Evolutionary conservation across 2,329 filamentous ascomycete species (phyloP).

Genomic region (Leptographium lundbergii): DNA sequence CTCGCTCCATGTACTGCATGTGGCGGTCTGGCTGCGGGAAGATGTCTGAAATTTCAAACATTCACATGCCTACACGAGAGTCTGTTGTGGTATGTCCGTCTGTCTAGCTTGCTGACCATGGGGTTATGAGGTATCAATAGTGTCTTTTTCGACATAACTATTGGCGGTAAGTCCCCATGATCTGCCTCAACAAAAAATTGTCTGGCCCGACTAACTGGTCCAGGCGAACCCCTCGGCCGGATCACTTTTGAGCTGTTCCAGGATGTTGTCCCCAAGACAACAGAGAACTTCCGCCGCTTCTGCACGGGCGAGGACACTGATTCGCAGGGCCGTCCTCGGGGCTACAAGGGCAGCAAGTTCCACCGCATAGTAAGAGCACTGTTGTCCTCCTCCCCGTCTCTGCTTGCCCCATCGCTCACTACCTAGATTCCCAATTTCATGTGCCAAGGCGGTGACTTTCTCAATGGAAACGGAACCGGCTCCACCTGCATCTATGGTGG

Average conservation of each 20-base stretch:
- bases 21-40: background rate
- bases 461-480: slow-evolving; percentile 80
- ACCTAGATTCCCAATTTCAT: slow-evolving; percentile 84
- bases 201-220: background rate
- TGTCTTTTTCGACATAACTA: slow-evolving; percentile 33
- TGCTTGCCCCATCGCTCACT: background rate
- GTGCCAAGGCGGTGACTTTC: slow-evolving; percentile 93
- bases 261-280: slow-evolving; percentile 71
- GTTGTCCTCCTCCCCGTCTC: background rate
- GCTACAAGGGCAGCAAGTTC: slow-evolving; percentile 91
- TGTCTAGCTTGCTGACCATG: slow-evolving; percentile 17
- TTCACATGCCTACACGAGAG: background rate
- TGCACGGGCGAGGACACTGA: slow-evolving; percentile 90
- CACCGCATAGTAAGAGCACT: slow-evolving; percentile 74
- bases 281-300: slow-evolving; percentile 95
- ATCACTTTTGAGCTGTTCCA: slow-evolving; percentile 87
- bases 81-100: background rate
- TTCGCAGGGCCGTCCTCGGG: slow-evolving; percentile 62
- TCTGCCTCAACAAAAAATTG: background rate
- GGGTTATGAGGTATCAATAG: slow-evolving; percentile 8
- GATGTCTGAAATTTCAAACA: background rate
- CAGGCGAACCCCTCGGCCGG: slow-evolving; percentile 74
- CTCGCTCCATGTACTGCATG: background rate
- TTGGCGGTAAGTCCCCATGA: slow-evolving; percentile 49
- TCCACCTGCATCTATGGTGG: slow-evolving; percentile 79